These are phyloP conservation scores for Ramularia collo-cygni DNA, from an alignment of 2,329 filamentous ascomycete species.

Conservation along the genomic window DNA sequence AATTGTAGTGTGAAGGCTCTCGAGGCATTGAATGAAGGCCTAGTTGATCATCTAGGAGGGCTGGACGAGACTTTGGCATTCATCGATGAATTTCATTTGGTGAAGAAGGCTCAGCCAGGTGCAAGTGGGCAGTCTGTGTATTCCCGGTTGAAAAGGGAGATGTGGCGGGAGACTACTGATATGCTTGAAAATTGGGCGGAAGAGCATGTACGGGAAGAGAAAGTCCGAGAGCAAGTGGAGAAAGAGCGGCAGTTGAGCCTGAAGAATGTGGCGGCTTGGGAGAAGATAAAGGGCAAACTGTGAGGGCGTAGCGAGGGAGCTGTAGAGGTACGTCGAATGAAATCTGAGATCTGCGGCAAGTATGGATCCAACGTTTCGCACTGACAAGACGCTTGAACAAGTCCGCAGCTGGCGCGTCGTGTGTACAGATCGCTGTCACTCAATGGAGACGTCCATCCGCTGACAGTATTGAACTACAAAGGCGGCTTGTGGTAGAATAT, in stretches of 20 bases:
- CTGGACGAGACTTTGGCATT: conserved; percentile 57
- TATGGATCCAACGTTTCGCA: too few species aligned
- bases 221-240: conserved; percentile 40
- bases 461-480: too few species aligned
- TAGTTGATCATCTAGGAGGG: conserved; percentile 63
- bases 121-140: conserved; percentile 55
- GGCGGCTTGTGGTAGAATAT: too few species aligned
- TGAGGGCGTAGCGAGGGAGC: conserved; percentile 11
- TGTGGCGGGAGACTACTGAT: conserved; percentile 61
- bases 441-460: too few species aligned
- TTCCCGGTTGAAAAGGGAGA: conserved; percentile 64
- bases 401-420: too few species aligned
- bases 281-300: conserved; percentile 24
- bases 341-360: too few species aligned
- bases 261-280: conserved; percentile 24
- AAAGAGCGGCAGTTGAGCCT: conserved; percentile 15
- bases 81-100: conserved; percentile 52
- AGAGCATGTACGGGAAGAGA: conserved; percentile 40
- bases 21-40: conserved; percentile 57
- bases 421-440: too few species aligned
- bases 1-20: conserved; percentile 34
- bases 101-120: conserved; percentile 46
- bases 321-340: neutral
- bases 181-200: conserved; percentile 50
- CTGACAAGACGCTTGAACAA: too few species aligned